Base-by-base conservation (phyloP, 768 basidiomycete species). In the Tremella yokohamensis region DNA sequence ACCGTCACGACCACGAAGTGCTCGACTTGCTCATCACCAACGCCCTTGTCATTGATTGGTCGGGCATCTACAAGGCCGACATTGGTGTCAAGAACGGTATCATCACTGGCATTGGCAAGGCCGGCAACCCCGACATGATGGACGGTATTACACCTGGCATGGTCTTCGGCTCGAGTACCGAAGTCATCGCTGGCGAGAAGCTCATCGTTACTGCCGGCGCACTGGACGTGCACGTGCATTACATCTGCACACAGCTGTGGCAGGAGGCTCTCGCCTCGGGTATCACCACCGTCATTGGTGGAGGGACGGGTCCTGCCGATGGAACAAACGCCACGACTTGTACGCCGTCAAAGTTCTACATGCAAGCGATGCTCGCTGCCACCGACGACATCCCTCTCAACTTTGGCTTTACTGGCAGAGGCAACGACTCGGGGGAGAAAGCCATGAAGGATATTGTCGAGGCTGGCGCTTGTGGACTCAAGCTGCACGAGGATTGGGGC, bases 401-500 rank as follows among this genome's bases (percentile, higher is more conserved):
- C 72, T 90, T 94, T 75, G 89, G 82, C 1, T 89, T 98, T 71
- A 99, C 96, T 1, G 94, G 93, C 13, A 98, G 96, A 77, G 96
- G 93, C 0, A 98, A 97, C 64, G 96, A 99, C 70, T 83, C 88
- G 0, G 90, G 86, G 0, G 79, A 81, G 9, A 80, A 63, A 22
- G 64, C 61, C 9, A 73, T 97, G 53, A 86, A 85, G 73, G 93
- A 96, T 58, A 81, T 92, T 54, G 81, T 94, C 22, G 80, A 80
- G 58, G 89, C 90, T 12, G 93, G 93, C 9, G 90, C 89, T 1
- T 83, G 82, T 13, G 96, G 96, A 1, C 75, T 98, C 66, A 99
- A 99, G 79, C 78, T 99, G 58, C 96, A 99, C 68, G 96, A 98
- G 76, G 94, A 98, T 75, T 97, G 94, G 94, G 94, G 94, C 1